A percentile compares a stretch with the other conserved stretches of the same genome.
Evolutionary conservation across 768 basidiomycete species (phyloP).

Genomic region (Lentinula boryana): DNA sequence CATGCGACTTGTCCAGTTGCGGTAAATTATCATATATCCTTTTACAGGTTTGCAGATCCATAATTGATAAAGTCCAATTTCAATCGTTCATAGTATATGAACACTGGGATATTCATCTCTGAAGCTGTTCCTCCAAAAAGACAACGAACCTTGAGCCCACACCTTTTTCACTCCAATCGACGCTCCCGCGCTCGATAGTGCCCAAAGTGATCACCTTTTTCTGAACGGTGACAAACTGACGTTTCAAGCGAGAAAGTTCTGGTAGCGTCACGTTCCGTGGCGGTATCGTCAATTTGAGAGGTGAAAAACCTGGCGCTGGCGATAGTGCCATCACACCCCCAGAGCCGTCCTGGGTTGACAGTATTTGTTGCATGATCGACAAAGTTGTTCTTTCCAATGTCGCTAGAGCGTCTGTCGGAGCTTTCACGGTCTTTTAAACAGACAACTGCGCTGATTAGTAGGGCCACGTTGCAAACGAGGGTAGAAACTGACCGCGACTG

Average conservation of each 20-base stretch:
- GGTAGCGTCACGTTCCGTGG: constrained; percentile 71
- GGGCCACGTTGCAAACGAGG: background rate
- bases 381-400: constrained; percentile 76
- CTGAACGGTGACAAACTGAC: constrained; percentile 88
- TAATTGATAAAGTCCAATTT: no score
- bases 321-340: constrained; percentile 42
- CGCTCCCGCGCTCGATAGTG: constrained; percentile 66
- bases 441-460: background rate
- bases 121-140: constrained; percentile 64
- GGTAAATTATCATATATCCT: no score
- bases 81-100: no score
- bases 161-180: constrained; percentile 73
- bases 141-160: constrained; percentile 63
- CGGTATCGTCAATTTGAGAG: constrained; percentile 54
- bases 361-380: constrained; percentile 63
- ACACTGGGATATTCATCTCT: background rate
- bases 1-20: no score
- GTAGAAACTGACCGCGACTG: constrained; percentile 50
- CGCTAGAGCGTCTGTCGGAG: constrained; percentile 84
- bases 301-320: constrained; percentile 32
- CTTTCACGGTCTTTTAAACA: constrained; percentile 50
- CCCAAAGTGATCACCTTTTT: constrained; percentile 86
- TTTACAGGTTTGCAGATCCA: no score
- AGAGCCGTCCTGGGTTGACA: constrained; percentile 54
- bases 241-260: constrained; percentile 83